phyloP scores from a whole-genome alignment of 805 yeast species.

The Starmerella khaoyaiensis region DNA sequence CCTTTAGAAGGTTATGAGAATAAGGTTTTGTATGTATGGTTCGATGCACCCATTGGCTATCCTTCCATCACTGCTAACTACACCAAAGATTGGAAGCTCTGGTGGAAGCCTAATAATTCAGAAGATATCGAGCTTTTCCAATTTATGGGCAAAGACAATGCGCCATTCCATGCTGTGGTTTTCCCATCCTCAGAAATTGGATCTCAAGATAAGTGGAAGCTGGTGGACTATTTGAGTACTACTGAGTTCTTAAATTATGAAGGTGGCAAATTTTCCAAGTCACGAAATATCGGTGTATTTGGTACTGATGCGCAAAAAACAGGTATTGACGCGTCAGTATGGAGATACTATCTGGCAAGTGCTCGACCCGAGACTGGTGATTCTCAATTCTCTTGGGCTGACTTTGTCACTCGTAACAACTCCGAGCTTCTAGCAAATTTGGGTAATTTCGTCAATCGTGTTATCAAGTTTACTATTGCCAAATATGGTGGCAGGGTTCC shows the following conservation, averaged over 20 bases:
- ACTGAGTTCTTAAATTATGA: constrained; percentile 96
- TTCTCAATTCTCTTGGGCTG: constrained; percentile 95
- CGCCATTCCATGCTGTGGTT: constrained; percentile 96
- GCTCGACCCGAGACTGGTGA: constrained; percentile 93
- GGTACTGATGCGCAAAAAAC: constrained; percentile 95
- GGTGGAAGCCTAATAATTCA: constrained; percentile 80
- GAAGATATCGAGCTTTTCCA: constrained; percentile 79
- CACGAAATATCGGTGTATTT: constrained; percentile 95
- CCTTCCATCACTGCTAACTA: constrained; percentile 92
- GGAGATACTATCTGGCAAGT: constrained; percentile 92
- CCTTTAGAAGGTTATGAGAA: constrained; percentile 76
- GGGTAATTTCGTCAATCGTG: constrained; percentile 93
- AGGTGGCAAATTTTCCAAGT: constrained; percentile 95
- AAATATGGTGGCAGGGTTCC: constrained; percentile 90
- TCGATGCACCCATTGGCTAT: constrained; percentile 96
- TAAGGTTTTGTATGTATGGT: constrained; percentile 96
- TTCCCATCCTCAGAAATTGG: constrained; percentile 92
- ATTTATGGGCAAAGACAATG: constrained; percentile 99
- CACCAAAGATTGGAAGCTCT: constrained; percentile 62
- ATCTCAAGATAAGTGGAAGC: constrained; percentile 80
- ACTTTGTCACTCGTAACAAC: constrained; percentile 87
- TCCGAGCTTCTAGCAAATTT: constrained; percentile 86
- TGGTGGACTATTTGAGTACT: constrained; percentile 77
- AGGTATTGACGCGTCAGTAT: constrained; percentile 80
- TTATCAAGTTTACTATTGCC: constrained; percentile 77